A percentile compares a stretch with the other conserved stretches of the same genome.
Evolutionary conservation across 1,284 basidiomycete species (phyloP).

Genomic region (Rhodotorula sp.): DNA sequence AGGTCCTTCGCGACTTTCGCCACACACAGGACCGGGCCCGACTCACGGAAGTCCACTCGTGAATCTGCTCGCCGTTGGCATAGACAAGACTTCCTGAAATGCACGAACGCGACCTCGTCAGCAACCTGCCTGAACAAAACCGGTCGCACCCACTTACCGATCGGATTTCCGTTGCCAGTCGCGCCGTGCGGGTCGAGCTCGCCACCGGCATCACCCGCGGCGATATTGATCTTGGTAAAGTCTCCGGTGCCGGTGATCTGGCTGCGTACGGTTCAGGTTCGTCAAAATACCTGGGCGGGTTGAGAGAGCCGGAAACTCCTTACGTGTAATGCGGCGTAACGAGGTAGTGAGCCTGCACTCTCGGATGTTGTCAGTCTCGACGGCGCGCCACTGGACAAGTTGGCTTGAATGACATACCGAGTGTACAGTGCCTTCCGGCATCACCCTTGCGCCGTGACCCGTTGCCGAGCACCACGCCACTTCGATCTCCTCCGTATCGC

Average conservation of each 20-base stretch:
- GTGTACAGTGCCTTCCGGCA: conserved; percentile 23
- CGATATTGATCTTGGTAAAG: conserved; percentile 49
- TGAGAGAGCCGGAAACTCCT: neutral
- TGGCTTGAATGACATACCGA: neutral
- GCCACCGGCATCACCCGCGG: conserved; percentile 47
- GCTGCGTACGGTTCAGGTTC: neutral
- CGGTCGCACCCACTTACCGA: neutral
- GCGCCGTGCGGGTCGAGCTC: conserved; percentile 44
- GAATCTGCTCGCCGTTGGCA: conserved; percentile 20
- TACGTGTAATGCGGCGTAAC: conserved; percentile 36
- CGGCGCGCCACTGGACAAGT: too few relatives aligned
- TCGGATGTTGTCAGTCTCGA: neutral
- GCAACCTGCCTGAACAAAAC: neutral
- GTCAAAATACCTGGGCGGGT: neutral
- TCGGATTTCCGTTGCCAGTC: conserved; percentile 28
- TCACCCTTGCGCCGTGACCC: conserved; percentile 17
- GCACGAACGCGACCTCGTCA: neutral
- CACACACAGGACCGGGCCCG: neutral
- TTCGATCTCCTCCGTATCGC: conserved; percentile 22
- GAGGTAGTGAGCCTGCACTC: conserved; percentile 28
- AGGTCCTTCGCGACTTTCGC: too few relatives aligned
- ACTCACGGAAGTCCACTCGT: conserved; percentile 23
- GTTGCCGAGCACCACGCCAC: conserved; percentile 29
- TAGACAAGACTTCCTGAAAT: conserved; percentile 11
- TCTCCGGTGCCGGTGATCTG: conserved; percentile 44